Percentiles rank a stretch among this genome's conserved stretches.
These are phyloP conservation scores for Gracilaria gracilis DNA, from an alignment of 23 red algal genomes.

Conservation along the genomic window DNA sequence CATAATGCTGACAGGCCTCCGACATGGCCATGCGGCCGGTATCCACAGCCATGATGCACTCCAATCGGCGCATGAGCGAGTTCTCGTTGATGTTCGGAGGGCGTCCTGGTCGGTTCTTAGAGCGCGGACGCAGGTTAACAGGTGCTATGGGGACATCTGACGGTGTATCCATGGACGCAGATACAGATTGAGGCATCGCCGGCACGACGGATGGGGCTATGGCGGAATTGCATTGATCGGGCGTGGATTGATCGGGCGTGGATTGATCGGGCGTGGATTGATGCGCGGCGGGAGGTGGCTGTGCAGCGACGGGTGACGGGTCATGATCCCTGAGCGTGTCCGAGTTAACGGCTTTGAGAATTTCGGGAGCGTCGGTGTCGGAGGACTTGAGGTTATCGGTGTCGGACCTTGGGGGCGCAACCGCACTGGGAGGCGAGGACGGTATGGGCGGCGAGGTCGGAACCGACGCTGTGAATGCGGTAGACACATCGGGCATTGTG, in stretches of 20 bases:
- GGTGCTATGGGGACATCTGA: neutral
- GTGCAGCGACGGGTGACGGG: neutral
- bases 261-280: neutral
- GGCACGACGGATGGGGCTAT: neutral
- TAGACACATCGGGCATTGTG: neutral
- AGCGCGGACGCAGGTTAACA: neutral
- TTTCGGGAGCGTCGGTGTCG: neutral
- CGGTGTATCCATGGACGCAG: neutral
- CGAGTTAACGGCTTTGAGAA: neutral
- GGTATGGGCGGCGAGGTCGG: neutral
- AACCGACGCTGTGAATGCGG: neutral
- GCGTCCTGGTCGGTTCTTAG: slow-evolving; percentile 34
- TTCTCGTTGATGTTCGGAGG: slow-evolving; percentile 78
- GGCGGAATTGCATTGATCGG: neutral
- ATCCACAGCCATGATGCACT: slow-evolving; percentile 68
- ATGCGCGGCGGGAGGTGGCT: neutral
- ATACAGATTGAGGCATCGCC: neutral
- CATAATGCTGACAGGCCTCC: slow-evolving; percentile 48
- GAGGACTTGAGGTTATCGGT: neutral
- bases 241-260: neutral
- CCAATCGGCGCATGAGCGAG: slow-evolving; percentile 64
- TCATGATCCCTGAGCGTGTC: slow-evolving; percentile 11
- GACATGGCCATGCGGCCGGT: slow-evolving; percentile 46
- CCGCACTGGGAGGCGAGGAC: neutral
- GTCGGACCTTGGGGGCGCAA: neutral